Percentiles rank a stretch among this genome's conserved stretches.
Evolutionary conservation across 208 protist species (phyloP).

Genomic region (Wallacemonas sp.): DNA sequence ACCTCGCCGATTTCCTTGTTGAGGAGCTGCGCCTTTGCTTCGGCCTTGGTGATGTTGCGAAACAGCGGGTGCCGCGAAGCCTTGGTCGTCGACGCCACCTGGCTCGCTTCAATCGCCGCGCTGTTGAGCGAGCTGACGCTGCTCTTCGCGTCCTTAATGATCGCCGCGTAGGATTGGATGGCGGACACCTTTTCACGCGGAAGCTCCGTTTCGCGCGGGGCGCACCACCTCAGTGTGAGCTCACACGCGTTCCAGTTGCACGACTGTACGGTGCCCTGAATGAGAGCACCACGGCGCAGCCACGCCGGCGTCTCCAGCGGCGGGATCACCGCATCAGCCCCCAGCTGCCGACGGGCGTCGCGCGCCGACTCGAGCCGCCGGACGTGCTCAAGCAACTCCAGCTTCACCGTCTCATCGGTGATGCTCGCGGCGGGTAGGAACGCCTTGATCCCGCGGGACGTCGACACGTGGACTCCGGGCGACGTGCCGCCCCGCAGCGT

Average conservation of each 20-base stretch:
- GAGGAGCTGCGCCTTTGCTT: slow-evolving; percentile 50
- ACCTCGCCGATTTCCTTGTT: slow-evolving; percentile 83
- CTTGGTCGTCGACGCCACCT: slow-evolving; percentile 71
- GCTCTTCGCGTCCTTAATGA: slow-evolving; percentile 37
- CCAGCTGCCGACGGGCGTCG: slow-evolving; percentile 14
- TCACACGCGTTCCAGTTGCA: slow-evolving; percentile 74
- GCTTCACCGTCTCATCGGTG: slow-evolving; percentile 42
- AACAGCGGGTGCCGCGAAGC: slow-evolving; percentile 79
- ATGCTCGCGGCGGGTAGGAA: slow-evolving; percentile 63
- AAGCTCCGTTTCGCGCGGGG: slow-evolving; percentile 19
- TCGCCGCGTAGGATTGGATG: slow-evolving; percentile 32
- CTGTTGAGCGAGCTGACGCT: slow-evolving; percentile 73
- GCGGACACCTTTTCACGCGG: not conserved
- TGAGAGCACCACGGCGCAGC: slow-evolving; percentile 59
- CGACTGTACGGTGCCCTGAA: slow-evolving; percentile 65
- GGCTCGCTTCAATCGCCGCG: slow-evolving; percentile 41
- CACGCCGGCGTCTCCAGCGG: slow-evolving; percentile 29
- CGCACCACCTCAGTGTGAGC: slow-evolving; percentile 74
- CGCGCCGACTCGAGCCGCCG: slow-evolving; percentile 22
- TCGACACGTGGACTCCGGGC: slow-evolving; percentile 57
- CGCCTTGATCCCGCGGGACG: slow-evolving; percentile 59
- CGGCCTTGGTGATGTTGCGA: slow-evolving; percentile 48
- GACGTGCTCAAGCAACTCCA: slow-evolving; percentile 58
- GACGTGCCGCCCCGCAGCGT: slow-evolving; percentile 40
- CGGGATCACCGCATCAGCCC: not conserved